Evolutionary conservation across 768 basidiomycete species (phyloP).

Genomic region (Suillus americanus): DNA sequence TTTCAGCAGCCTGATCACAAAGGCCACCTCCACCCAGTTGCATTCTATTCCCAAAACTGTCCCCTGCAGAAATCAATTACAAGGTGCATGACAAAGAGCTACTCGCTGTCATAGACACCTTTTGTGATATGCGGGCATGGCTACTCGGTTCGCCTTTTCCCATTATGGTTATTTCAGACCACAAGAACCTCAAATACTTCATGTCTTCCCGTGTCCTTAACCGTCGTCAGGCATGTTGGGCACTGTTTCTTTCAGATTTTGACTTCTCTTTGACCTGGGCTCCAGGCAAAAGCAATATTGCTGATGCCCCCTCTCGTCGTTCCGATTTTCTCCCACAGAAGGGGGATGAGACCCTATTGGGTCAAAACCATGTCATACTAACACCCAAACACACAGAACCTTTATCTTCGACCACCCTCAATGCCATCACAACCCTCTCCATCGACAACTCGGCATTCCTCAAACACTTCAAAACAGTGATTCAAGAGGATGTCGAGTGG

Average conservation of each 20-base stretch:
- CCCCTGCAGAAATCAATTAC: conserved; percentile 35
- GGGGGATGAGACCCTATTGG: background rate
- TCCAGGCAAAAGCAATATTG: conserved; percentile 29
- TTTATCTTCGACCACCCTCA: background rate
- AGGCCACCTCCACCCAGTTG: no score
- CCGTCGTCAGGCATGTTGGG: background rate
- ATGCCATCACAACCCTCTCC: conserved; percentile 19
- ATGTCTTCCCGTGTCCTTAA: background rate
- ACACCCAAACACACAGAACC: background rate
- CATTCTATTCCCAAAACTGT: no score
- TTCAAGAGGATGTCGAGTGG: conserved; percentile 29
- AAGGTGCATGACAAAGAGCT: conserved; percentile 44
- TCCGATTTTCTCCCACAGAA: conserved; percentile 22
- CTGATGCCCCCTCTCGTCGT: conserved; percentile 33
- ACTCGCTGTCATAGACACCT: conserved; percentile 36
- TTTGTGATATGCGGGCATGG: conserved; percentile 27
- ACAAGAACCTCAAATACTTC: conserved; percentile 7
- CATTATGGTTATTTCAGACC: conserved; percentile 24
- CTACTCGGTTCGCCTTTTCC: conserved; percentile 18
- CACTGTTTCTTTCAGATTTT: background rate
- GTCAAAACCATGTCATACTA: background rate
- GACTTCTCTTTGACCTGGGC: conserved; percentile 11
- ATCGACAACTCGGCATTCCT: conserved; percentile 19
- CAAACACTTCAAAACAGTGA: conserved; percentile 15
- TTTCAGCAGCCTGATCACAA: no score